Base-by-base conservation (phyloP, 208 protist genomes). In the Leishmania lainsoni region DNA sequence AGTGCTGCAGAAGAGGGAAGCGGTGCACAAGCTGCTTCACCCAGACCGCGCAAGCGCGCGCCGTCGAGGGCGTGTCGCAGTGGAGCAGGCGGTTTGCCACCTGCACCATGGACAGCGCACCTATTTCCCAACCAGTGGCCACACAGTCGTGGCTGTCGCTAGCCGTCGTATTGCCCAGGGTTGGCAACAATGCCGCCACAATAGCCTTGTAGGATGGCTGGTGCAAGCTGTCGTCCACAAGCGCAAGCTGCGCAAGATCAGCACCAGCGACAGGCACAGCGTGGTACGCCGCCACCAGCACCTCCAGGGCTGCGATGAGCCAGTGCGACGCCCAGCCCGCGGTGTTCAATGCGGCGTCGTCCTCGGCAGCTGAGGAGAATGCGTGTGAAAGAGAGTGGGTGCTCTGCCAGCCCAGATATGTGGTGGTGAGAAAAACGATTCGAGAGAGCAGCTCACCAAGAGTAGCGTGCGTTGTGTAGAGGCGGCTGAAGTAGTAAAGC, bases 1-100 rank as follows among this genome's bases (percentile, higher is more conserved):
- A 95, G 88, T 97, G 93, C 69, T 91, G 83, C 26, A 95, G 86
- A 22, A 93, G 81, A 35, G 93, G 92, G 59, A 90, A 86, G 70
- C 87, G 86, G 48, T 85, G 85, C 32, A 76, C 48, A 68, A 97
- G 89, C 56, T 89, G 86, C 54, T 84, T 83, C 42, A 87, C 88
- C 90, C 92, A 97, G 14, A 87, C 84, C 22, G 75, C 75, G 81
- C 86, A 87, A 1, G 93, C 91, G 35, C 84, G 76, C 45, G 81
- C 56, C 29, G 84, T 87, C 66, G 85, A 79, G 51, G 84, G 75
- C 39, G 76, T 88, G 69, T 87, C 86, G 69, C 92, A 90, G 39
- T 65, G 78, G 22, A 72, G 80, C 49, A 94, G 83, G 5, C 84
- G 83, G 39, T 85, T 84, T 10, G 90, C 93, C 76, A 92, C 87